Base-by-base conservation (phyloP, 805 yeast genomes). In the Myxozyma sirexii region DNA sequence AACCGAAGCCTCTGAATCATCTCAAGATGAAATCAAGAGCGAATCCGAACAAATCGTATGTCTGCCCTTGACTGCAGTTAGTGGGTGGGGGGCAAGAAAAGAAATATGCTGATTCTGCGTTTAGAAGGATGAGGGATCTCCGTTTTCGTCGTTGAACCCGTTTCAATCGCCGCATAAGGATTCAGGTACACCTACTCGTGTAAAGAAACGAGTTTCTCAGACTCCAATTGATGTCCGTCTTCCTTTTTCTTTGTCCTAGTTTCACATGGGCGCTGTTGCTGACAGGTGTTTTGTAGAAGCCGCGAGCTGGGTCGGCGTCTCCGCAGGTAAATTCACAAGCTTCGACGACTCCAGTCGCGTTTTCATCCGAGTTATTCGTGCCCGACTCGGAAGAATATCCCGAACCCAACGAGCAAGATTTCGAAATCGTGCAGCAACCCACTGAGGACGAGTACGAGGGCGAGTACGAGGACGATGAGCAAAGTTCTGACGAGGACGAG, bases 111-210 rank as follows among this genome's bases (percentile, higher is more conserved):
- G n/a, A n/a, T n/a, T n/a, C 24, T 12, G 39, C 35, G n/a, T n/a
- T n/a, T n/a, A n/a, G n/a, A n/a, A n/a, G 21, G 58, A 41, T 3
- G 63, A 54, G 19, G 50, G 54, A 13, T 45, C 59, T 31, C 53
- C 63, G 13, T 60, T 60, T 35, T 60, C 64, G 12, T 17, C 54
- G 15, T 33, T 43, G 12, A 60, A 60, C 23, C 64, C 64, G 31
- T 60, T 60, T 37, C 64, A 60, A 33, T 52, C 64, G n/a, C 64
- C 64, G 10, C 43, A 29, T 29, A 3, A 19, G 4, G 31, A 35
- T 15, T 6, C 35, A 8, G 19, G 26, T 19, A 45, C 47, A 15
- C 47, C 44, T 12, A 15, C 38, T 6, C 45, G 44, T 13, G 33
- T 10, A 24, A 29, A 4, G n/a, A 33, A 52, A 49, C n/a, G 43